Conservation (phyloP, 805 yeast species). For the Cyberlindnera amylophila region DNA sequence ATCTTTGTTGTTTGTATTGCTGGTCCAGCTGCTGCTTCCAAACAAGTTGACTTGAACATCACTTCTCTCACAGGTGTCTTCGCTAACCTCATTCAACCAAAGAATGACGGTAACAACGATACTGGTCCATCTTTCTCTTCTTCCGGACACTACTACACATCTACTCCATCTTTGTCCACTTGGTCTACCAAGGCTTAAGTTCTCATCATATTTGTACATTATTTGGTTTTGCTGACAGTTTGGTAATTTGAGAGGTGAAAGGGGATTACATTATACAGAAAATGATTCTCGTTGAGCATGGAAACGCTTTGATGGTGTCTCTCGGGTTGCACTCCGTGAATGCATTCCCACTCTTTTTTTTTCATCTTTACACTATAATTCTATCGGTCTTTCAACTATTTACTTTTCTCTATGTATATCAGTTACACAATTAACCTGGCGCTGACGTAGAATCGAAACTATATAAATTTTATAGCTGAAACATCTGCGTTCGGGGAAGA, state of each 20-base stretch:
- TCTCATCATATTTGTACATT: not conserved
- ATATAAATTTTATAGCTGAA: too few relatives aligned
- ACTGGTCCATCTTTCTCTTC: conserved; percentile 53
- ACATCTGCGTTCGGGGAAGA: too few relatives aligned
- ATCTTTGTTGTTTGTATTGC: conserved; percentile 73
- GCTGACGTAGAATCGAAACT: too few relatives aligned
- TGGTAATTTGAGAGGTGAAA: not conserved
- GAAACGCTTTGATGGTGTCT: not conserved
- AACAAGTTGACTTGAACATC: conserved; percentile 35
- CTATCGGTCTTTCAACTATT: too few relatives aligned
- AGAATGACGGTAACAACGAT: conserved; percentile 75
- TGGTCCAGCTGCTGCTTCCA: conserved; percentile 88
- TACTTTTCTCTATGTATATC: too few relatives aligned
- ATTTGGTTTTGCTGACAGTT: not conserved
- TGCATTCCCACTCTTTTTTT: too few relatives aligned
- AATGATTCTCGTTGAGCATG: not conserved
- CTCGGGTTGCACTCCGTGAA: not conserved
- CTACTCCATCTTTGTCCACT: conserved; percentile 48
- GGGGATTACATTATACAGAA: not conserved
- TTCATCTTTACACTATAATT: too few relatives aligned
- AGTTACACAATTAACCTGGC: too few relatives aligned
- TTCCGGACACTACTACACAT: conserved; percentile 37
- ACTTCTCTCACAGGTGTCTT: conserved; percentile 37
- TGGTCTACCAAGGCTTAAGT: conserved; percentile 51
- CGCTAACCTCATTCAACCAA: conserved; percentile 86